Conservation (phyloP, 2,329 filamentous ascomycete genomes). For the Penicillium griseofulvum region DNA sequence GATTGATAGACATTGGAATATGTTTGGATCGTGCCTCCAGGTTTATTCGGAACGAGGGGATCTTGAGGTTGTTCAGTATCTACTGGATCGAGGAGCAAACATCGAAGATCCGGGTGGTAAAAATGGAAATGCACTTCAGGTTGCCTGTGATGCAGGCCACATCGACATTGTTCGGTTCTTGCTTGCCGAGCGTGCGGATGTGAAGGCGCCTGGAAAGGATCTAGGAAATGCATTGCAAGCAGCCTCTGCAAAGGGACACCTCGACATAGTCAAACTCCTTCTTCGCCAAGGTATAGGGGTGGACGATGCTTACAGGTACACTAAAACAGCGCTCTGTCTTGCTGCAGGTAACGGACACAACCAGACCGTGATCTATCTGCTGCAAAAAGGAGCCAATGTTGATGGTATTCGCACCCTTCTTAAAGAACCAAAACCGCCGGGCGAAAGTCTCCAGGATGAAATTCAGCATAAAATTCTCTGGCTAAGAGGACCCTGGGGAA, state of each 20-base stretch:
- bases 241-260: background rate
- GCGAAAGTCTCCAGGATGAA: too few relatives aligned
- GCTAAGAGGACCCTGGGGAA: too few relatives aligned
- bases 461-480: too few relatives aligned
- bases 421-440: too few relatives aligned
- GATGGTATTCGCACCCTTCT: too few relatives aligned
- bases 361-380: too few relatives aligned
- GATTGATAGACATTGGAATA: background rate
- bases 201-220: background rate
- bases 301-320: too few relatives aligned
- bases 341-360: too few relatives aligned
- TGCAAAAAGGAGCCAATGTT: too few relatives aligned
- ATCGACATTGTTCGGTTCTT: conserved; percentile 2
- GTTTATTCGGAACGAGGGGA: background rate
- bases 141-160: background rate
- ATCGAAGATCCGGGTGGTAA: background rate
- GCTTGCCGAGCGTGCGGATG: background rate
- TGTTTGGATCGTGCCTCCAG: background rate
- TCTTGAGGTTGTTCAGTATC: background rate
- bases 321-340: too few relatives aligned
- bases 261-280: background rate
- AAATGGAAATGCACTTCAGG: conserved; percentile 2
- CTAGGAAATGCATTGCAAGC: background rate
- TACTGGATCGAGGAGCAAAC: background rate
- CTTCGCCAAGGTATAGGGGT: too few relatives aligned